Evolutionary conservation across 2,329 filamentous ascomycete genomes (phyloP), one percentile per base, ranked within the genome.

Genomic region (Nothophaeocryptopus gaeumannii): DNA sequence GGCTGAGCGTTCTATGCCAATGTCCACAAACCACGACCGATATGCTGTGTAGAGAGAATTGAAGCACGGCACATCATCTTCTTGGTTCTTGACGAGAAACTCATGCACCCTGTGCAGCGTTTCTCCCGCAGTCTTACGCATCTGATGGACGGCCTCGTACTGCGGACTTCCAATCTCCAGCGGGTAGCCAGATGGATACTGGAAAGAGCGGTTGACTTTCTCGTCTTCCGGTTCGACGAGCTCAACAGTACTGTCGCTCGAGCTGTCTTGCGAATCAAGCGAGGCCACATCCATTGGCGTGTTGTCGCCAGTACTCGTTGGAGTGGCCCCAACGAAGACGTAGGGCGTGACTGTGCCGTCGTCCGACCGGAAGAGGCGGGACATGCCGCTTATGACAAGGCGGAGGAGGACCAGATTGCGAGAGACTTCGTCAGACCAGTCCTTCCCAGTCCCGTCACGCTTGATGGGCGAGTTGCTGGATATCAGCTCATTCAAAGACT

Each of bases 371-470:
- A 99, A 97, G 9, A 99, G 77, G 1, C 88, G 85, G 7, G 92
- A 91, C 50, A 96, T 84, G 45, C 93, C 93, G 2, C 92, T 95
- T 20, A 95, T 83, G 38, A 96, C 83, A n/a, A 99, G 78, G 29
- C 92, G 81, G 11, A 99, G 77, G 44, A 96, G 84, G 10, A 92
- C 88, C 49, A 99, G 78, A 58, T 96, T 89, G 47, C 93, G 79
- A 2, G 90, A 92, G 26, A 97, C 86, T 67, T 99, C 95, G 67
- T 99, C 93, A 0, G 92, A 96, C 93, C 93, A 99, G 63, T 96
- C 92, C 70, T 97, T 99, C 60, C 95, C 95, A 67, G 92, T 96
- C 33, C 93, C 93, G 59, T 91, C 92, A 49, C 92, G 82, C 69
- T 90, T 95, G 45, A 97, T 85, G 2, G 84, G 85, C 1, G 90